Percentiles rank a stretch among this genome's conserved stretches.
Evolutionary conservation across 371 early-diverging fungal genomes (phyloP).

Genomic region (Mucor circinelloides): DNA sequence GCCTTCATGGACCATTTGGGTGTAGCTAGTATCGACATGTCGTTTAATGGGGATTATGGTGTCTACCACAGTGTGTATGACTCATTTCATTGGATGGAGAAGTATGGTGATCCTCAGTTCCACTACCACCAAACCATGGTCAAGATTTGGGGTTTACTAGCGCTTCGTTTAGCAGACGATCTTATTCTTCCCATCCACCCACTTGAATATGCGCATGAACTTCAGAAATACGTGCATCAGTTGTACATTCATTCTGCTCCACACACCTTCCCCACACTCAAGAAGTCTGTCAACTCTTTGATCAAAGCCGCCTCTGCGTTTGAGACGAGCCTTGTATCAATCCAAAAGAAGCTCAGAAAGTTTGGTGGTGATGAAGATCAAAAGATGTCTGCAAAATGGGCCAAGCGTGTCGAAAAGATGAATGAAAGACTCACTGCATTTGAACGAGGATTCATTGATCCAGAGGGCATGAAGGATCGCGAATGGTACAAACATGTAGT

Average conservation of each 20-base stretch:
- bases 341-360: slow-evolving; percentile 18
- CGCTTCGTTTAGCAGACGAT: slow-evolving; percentile 45
- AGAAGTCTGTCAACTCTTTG: slow-evolving; percentile 19
- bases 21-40: slow-evolving; percentile 54
- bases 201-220: slow-evolving; percentile 36
- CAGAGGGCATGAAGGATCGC: slow-evolving; percentile 57
- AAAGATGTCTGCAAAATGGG: slow-evolving; percentile 23
- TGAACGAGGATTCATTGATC: slow-evolving; percentile 62
- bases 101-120: slow-evolving; percentile 66
- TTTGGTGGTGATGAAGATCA: slow-evolving; percentile 9
- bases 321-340: slow-evolving; percentile 10
- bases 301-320: slow-evolving; percentile 14
- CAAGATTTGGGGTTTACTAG: slow-evolving; percentile 45
- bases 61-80: slow-evolving; percentile 73
- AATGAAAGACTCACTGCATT: slow-evolving; percentile 52
- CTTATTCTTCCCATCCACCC: slow-evolving; percentile 44
- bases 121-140: slow-evolving; percentile 58
- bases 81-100: slow-evolving; percentile 63
- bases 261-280: slow-evolving; percentile 20
- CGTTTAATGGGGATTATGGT: slow-evolving; percentile 56
- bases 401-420: slow-evolving; percentile 22
- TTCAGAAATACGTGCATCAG: slow-evolving; percentile 20
- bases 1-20: slow-evolving; percentile 67
- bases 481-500: slow-evolving; percentile 69
- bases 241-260: slow-evolving; percentile 16